Evolutionary conservation across 495 filamentous ascomycete species (phyloP).

Genomic region (Hypoxylon intermedium): DNA sequence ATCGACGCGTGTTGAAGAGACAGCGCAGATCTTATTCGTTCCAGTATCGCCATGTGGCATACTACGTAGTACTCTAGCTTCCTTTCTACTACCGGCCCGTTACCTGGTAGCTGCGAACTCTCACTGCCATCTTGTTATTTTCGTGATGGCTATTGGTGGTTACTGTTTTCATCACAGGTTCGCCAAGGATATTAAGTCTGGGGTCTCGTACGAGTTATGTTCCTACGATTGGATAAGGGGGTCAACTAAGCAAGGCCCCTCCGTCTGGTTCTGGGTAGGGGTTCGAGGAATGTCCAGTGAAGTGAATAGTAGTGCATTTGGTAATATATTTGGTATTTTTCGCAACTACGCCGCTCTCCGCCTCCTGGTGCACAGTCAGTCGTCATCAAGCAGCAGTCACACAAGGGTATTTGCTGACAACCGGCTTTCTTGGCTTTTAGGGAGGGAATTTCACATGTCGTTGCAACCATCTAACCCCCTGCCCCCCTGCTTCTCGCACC

Average conservation of each 20-base stretch:
- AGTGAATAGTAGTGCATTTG: too few species aligned
- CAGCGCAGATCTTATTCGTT: conserved; percentile 19
- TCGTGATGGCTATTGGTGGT: conserved; percentile 6
- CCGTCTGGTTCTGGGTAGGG: neutral
- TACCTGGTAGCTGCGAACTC: conserved; percentile 7
- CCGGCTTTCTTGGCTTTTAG: conserved; percentile 18
- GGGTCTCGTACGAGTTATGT: conserved; percentile 22
- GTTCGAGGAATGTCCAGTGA: too few species aligned
- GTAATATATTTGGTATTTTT: too few species aligned
- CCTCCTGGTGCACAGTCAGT: conserved; percentile 8
- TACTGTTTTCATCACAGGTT: neutral
- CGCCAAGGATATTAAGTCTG: conserved; percentile 21
- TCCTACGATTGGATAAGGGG: conserved; percentile 8
- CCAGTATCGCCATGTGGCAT: conserved; percentile 29
- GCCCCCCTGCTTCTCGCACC: too few species aligned
- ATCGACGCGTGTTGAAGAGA: conserved; percentile 14
- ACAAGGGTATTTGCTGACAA: conserved; percentile 2
- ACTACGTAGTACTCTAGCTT: conserved; percentile 4
- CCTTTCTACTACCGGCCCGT: neutral
- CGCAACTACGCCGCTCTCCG: conserved; percentile 1
- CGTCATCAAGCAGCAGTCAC: conserved; percentile 32
- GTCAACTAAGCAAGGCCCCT: neutral
- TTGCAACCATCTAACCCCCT: conserved; percentile 6
- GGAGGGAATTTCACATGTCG: conserved; percentile 21
- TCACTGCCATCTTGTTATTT: neutral